These are phyloP conservation scores for Phaeoacremonium minimum DNA, from an alignment of 2,329 filamentous ascomycete species.

Conservation along the genomic window DNA sequence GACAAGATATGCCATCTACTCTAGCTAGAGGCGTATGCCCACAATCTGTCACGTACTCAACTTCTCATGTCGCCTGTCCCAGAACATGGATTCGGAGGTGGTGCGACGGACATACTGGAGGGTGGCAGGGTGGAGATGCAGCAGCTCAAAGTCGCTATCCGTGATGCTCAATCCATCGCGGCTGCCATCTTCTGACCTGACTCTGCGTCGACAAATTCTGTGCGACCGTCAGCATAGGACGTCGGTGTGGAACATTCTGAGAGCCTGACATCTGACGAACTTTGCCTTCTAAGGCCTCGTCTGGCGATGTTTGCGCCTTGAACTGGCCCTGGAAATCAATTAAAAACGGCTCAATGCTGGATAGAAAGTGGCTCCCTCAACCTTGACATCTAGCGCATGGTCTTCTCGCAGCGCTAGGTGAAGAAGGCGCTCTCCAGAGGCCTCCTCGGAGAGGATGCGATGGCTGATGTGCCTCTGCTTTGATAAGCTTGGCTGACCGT, in stretches of 20 bases:
- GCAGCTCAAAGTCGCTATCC: slow-evolving; percentile 24
- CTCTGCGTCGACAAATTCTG: slow-evolving; percentile 30
- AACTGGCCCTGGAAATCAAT: no score
- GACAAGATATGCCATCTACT: no score
- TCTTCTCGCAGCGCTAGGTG: slow-evolving; percentile 25
- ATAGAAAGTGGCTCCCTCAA: no score
- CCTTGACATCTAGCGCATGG: slow-evolving; percentile 21
- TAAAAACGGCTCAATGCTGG: no score
- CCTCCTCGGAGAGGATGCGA: slow-evolving; percentile 25
- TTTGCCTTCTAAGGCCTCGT: slow-evolving; percentile 23
- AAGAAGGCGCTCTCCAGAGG: slow-evolving; percentile 23
- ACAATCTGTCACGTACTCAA: slow-evolving; percentile 24
- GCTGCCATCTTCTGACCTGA: slow-evolving; percentile 20
- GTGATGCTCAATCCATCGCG: slow-evolving; percentile 31
- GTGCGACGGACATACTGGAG: slow-evolving; percentile 31
- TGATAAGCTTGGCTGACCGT: slow-evolving; percentile 9
- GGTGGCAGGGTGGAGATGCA: slow-evolving; percentile 32
- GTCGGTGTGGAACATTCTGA: no score
- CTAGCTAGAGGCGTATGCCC: no score
- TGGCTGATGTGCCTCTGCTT: slow-evolving; percentile 23
- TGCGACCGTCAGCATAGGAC: slow-evolving; percentile 7
- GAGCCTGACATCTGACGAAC: slow-evolving; percentile 27
- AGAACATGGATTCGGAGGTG: slow-evolving; percentile 33
- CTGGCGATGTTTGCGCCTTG: no score
- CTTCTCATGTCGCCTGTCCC: slow-evolving; percentile 30